These are phyloP conservation scores for Gynostemma pentaphyllum DNA, from an alignment of 306 rosid genomes.

Conservation along the genomic window DNA sequence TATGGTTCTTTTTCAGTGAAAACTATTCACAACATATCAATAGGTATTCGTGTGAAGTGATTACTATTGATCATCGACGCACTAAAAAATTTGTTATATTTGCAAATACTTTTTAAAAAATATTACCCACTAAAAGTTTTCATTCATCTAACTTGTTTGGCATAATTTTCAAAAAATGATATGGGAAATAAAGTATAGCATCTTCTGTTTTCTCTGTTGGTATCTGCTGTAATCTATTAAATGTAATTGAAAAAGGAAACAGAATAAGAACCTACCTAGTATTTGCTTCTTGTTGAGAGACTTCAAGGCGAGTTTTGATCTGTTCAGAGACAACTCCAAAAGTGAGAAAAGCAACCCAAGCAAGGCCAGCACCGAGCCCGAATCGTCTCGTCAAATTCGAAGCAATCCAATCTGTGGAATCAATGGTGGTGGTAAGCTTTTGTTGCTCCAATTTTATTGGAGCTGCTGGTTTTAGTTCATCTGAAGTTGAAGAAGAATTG, in stretches of 20 bases:
- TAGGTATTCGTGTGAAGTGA: no score
- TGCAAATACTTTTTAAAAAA: no score
- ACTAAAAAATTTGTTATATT: no score
- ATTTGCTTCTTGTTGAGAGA: slow-evolving; percentile 71
- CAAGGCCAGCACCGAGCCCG: slow-evolving; percentile 94
- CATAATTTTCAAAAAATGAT: neutral
- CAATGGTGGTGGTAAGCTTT: slow-evolving; percentile 33
- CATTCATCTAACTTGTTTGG: neutral
- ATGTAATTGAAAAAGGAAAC: neutral
- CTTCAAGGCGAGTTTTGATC: slow-evolving; percentile 85
- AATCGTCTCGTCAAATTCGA: slow-evolving; percentile 67
- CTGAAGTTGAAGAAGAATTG: slow-evolving; percentile 29
- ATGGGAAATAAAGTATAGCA: no score
- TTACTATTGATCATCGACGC: no score
- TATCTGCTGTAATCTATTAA: neutral
- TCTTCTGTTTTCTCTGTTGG: no score
- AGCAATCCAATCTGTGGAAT: slow-evolving; percentile 89
- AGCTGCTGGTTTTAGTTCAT: slow-evolving; percentile 25
- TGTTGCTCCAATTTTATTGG: slow-evolving; percentile 29
- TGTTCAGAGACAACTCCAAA: slow-evolving; percentile 86
- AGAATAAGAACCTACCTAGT: slow-evolving; percentile 71
- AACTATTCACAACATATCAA: no score
- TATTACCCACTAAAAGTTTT: no score
- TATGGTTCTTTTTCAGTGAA: no score
- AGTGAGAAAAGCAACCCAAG: slow-evolving; percentile 83